Evolutionary conservation across 495 filamentous ascomycete species (phyloP), one percentile per base, ranked within the genome.

Genomic region (Aspergillus affinis): DNA sequence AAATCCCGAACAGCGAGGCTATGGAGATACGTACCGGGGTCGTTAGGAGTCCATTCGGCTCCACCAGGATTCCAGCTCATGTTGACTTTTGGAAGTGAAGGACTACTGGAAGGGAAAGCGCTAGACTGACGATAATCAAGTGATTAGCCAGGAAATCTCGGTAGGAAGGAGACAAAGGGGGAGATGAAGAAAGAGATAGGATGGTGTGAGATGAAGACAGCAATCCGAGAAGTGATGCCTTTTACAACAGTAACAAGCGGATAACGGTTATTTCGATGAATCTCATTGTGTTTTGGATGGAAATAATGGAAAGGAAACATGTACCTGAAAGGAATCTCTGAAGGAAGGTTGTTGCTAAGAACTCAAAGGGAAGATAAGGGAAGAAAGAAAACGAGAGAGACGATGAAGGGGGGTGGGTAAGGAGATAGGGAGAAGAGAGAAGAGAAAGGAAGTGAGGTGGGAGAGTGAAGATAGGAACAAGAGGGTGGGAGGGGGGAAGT

Each of bases 371-470:
- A 47, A 30, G 26, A 48, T 2, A 41, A 41, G 9, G 12, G 36
- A 15, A 2, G 13, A 15, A 56, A 18, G 58, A 23, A 48, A 53
- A 21, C 59, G 36, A 13, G 19, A 26, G 27, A 23, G 29, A 41
- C 46, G 19, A 10, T 55, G 54, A 45, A 32, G 56, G 30, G 48
- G 57, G 49, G 61, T 45, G 50, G 45, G 18, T 30, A 26, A 57
- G 57, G 27, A 48, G 32, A 50, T n/a, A 23, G 48, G 30, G 54
- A 59, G 32, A 60, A 52, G 51, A 48, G 45, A 45, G 23, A n/a
- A 52, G 32, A 51, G 49, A 48, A 18, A 27, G 26, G 49, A 17
- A 27, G 45, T 19, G 47, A 17, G 32, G n/a, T 6, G 49, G 23
- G 32, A 26, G 26, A 20, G 13, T 17, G 44, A 49, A 46, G 26